Evolutionary conservation across 108 stramenopile genomes (phyloP).

Genomic region (Nitzschia sp.): DNA sequence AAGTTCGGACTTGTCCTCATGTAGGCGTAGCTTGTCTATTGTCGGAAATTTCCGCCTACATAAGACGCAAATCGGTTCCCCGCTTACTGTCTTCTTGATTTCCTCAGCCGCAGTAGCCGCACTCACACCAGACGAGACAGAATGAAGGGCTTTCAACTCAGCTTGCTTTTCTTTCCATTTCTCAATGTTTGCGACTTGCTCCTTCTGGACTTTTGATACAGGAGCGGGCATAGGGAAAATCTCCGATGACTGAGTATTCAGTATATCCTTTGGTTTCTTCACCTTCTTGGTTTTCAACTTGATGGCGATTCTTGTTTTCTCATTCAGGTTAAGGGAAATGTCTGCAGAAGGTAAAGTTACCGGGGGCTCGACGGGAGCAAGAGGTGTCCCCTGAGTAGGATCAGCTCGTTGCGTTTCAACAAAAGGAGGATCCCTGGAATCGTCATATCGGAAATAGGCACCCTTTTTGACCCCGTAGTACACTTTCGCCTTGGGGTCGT

Average conservation of each 20-base stretch:
- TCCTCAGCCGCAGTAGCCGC: slow-evolving; percentile 10
- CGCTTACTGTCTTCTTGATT: slow-evolving; percentile 47
- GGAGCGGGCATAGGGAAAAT: neutral
- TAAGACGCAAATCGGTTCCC: slow-evolving; percentile 75
- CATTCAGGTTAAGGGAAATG: neutral
- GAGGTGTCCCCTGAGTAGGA: slow-evolving; percentile 3
- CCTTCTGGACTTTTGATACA: slow-evolving; percentile 46
- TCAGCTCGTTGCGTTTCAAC: slow-evolving; percentile 27
- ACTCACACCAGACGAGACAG: neutral
- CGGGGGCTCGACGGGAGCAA: neutral
- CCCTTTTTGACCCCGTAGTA: slow-evolving; percentile 69
- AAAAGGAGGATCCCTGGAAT: slow-evolving; percentile 29
- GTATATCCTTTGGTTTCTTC: slow-evolving; percentile 11
- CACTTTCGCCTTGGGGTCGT: slow-evolving; percentile 81
- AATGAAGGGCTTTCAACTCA: slow-evolving; percentile 35
- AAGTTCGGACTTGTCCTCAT: slow-evolving; percentile 68
- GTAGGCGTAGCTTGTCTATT: slow-evolving; percentile 65
- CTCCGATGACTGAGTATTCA: neutral
- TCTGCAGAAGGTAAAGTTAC: slow-evolving; percentile 5
- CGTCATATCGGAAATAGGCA: slow-evolving; percentile 61
- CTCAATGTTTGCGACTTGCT: slow-evolving; percentile 66
- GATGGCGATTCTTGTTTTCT: slow-evolving; percentile 39
- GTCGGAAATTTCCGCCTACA: slow-evolving; percentile 77
- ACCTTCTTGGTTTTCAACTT: slow-evolving; percentile 43
- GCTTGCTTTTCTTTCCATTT: slow-evolving; percentile 74